Percentiles rank a stretch among this genome's conserved stretches.
Conservation (phyloP, 2,329 filamentous ascomycete genomes). For the Dothideomycetes sp. region DNA sequence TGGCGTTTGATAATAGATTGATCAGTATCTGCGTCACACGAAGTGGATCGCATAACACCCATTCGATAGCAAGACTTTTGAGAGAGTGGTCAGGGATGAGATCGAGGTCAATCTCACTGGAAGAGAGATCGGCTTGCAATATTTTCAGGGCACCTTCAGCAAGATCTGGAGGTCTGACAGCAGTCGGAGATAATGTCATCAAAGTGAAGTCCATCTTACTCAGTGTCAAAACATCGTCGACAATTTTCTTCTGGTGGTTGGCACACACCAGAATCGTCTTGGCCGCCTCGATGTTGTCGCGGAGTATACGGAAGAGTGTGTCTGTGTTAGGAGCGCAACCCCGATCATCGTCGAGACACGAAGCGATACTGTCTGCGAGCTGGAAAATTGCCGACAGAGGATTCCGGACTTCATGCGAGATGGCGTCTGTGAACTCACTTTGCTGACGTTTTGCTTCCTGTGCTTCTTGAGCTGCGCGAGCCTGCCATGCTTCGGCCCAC, state of each 20-base stretch:
- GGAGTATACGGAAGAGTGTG: background rate
- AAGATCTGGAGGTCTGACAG: constrained; percentile 23
- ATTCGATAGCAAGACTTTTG: constrained; percentile 19
- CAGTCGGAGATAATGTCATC: constrained; percentile 27
- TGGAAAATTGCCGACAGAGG: constrained; percentile 33
- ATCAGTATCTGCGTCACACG: constrained; percentile 21
- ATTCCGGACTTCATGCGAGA: constrained; percentile 32
- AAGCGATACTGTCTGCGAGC: constrained; percentile 30
- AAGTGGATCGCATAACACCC: constrained; percentile 16
- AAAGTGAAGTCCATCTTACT: constrained; percentile 23
- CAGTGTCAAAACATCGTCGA: constrained; percentile 36
- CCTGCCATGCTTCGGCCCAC: constrained; percentile 17
- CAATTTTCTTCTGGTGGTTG: constrained; percentile 26
- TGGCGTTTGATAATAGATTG: constrained; percentile 20
- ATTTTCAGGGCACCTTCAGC: constrained; percentile 24
- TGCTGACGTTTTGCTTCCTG: constrained; percentile 24
- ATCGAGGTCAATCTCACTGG: constrained; percentile 20
- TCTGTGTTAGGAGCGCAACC: background rate
- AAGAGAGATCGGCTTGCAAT: constrained; percentile 26
- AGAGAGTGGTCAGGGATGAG: constrained; percentile 23
- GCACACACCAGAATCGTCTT: constrained; percentile 18
- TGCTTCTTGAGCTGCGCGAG: constrained; percentile 22
- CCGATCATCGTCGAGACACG: constrained; percentile 14
- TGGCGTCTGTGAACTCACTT: constrained; percentile 26
- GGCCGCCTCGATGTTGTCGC: constrained; percentile 11